Percentiles rank a stretch among this genome's conserved stretches.
phyloP scores from a whole-genome alignment of 768 basidiomycete genomes.

The Clavaria fumosa region DNA sequence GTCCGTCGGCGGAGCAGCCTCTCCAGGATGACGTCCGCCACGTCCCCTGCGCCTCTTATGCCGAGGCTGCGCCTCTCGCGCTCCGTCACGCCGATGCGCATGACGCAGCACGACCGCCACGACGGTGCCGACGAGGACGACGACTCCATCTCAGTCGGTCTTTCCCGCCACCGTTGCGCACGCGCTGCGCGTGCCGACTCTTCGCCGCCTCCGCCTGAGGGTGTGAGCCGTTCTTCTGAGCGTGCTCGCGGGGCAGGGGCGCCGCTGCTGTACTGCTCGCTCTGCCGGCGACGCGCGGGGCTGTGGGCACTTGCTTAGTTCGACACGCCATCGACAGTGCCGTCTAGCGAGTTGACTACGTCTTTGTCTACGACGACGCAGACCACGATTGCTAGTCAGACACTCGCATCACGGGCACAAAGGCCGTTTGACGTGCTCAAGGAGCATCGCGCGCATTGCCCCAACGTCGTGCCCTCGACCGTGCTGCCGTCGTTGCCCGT shows the following conservation, averaged over 20 bases:
- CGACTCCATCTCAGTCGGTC: no score
- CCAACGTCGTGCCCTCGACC: conserved; percentile 65
- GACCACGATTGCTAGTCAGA: conserved; percentile 2
- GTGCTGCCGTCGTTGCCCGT: conserved; percentile 38
- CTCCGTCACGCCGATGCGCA: conserved; percentile 16
- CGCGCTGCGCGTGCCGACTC: conserved; percentile 12
- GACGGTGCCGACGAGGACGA: no score
- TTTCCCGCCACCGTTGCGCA: conserved; percentile 11
- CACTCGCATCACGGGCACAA: conserved; percentile 14
- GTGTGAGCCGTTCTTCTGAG: conserved; percentile 13
- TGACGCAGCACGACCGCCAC: conserved; percentile 7
- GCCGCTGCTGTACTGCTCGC: conserved; percentile 42
- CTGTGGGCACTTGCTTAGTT: conserved; percentile 56
- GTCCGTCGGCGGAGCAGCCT: conserved; percentile 10
- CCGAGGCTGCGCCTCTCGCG: conserved; percentile 23
- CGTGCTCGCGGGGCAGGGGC: conserved; percentile 27
- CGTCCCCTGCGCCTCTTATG: conserved; percentile 17
- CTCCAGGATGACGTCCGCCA: conserved; percentile 19
- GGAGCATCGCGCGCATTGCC: conserved; percentile 75
- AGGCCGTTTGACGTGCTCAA: conserved; percentile 59
- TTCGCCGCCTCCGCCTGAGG: conserved; percentile 1
- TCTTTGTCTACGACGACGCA: no score
- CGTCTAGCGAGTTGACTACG: conserved; percentile 5
- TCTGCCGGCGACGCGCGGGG: conserved; percentile 70
- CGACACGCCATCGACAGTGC: no score